Conservation (phyloP, 2,329 filamentous ascomycete genomes). For the Verticillium zaregamsianum region DNA sequence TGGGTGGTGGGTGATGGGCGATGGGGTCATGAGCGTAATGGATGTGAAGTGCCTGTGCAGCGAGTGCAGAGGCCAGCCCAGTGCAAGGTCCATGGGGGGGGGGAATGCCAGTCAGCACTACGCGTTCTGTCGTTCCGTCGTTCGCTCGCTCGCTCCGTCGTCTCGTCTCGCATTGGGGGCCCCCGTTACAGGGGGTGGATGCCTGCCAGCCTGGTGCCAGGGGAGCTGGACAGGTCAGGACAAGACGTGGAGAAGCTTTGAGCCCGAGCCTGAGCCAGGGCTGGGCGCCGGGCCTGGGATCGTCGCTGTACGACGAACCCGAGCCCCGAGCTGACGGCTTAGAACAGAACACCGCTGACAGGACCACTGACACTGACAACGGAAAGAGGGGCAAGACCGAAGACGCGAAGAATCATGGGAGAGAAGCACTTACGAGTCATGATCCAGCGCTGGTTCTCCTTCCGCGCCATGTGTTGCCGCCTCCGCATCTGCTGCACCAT, state of each 20-base stretch:
- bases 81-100: background rate
- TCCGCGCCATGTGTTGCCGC: constrained; percentile 9
- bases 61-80: too few relatives aligned
- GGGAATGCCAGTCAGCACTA: background rate
- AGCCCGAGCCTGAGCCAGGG: background rate
- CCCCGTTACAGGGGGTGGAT: background rate
- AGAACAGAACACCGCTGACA: background rate
- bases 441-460: background rate
- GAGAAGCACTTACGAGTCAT: constrained; percentile 1
- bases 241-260: background rate
- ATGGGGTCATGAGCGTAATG: background rate
- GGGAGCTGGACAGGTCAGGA: background rate
- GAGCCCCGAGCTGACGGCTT: background rate
- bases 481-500: constrained; percentile 31
- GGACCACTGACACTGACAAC: background rate
- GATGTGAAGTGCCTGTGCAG: background rate
- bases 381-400: background rate
- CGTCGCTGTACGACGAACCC: background rate
- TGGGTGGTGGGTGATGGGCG: constrained; percentile 8
- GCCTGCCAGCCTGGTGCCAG: too few relatives aligned
- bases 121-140: background rate
- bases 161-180: background rate
- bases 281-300: background rate
- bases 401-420: background rate
- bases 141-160: background rate